phyloP scores from a whole-genome alignment of 1,139 yeast species.

The Kurtzmaniella quercitrusa region DNA sequence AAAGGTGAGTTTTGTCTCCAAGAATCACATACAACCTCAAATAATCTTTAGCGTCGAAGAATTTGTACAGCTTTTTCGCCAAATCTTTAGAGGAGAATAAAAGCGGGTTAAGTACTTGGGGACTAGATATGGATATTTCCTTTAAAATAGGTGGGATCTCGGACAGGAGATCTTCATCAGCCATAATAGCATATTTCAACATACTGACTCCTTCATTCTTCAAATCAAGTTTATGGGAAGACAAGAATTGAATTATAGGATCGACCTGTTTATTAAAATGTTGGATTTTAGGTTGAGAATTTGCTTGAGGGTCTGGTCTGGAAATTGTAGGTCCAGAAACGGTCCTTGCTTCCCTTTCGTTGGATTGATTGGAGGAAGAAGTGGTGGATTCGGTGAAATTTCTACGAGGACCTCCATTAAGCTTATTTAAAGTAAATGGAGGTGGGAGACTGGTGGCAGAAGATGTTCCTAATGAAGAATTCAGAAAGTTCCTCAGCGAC shows the following conservation, averaged over 20 bases:
- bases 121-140: conserved; percentile 26
- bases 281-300: background rate
- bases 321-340: conserved; percentile 5
- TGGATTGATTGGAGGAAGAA: background rate
- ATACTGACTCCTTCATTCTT: conserved; percentile 34
- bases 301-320: background rate
- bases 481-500: conserved; percentile 15
- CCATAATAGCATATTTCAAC: conserved; percentile 36
- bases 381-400: conserved; percentile 1
- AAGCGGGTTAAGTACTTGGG: conserved; percentile 26
- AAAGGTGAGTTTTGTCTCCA: conserved; percentile 11
- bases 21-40: conserved; percentile 31
- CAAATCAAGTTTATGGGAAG: conserved; percentile 25
- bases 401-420: conserved; percentile 9
- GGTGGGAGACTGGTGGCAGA: conserved; percentile 2
- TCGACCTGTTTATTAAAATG: conserved; percentile 25
- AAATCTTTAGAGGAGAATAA: conserved; percentile 23
- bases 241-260: conserved; percentile 33
- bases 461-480: background rate
- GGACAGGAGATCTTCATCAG: conserved; percentile 29
- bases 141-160: conserved; percentile 20
- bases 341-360: conserved; percentile 1
- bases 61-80: conserved; percentile 19
- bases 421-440: conserved; percentile 4
- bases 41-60: conserved; percentile 30